A percentile compares a stretch with the other conserved stretches of the same genome.
phyloP scores from a whole-genome alignment of 225 moss, liverwort and hornwort species.

The Pseudoscleropodium purum region DNA sequence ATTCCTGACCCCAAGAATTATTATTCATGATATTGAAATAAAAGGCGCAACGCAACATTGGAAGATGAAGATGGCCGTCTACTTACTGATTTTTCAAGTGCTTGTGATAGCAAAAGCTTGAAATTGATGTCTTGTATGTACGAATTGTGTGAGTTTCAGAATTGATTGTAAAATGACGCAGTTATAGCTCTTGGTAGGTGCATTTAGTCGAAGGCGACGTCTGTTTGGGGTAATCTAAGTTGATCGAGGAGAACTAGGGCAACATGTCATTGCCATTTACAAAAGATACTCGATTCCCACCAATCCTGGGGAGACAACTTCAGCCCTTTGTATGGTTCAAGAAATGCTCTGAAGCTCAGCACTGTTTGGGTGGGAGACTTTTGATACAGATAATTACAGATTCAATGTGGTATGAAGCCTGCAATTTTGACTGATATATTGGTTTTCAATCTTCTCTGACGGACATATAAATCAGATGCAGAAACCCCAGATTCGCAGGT shows the following conservation, averaged over 20 bases:
- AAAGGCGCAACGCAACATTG: not conserved
- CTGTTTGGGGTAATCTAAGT: not conserved
- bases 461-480: not conserved
- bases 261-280: not conserved
- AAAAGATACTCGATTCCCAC: not conserved
- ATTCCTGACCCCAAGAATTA: slow-evolving; percentile 36
- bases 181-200: not conserved
- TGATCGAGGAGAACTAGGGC: not conserved
- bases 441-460: not conserved
- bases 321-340: not conserved
- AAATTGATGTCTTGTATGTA: not conserved
- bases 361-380: not conserved
- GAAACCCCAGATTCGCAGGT: not conserved
- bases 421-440: not conserved
- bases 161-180: not conserved
- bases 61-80: not conserved
- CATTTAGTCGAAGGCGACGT: not conserved
- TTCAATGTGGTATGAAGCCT: not conserved
- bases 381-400: too few species aligned
- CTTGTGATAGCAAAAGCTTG: not conserved
- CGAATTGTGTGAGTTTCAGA: not conserved
- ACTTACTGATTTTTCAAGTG: not conserved
- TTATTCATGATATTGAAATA: slow-evolving; percentile 5
- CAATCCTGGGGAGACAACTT: too few species aligned
- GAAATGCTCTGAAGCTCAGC: not conserved